Evolutionary conservation across 805 yeast species (phyloP).

Genomic region (Spathaspora girioi): DNA sequence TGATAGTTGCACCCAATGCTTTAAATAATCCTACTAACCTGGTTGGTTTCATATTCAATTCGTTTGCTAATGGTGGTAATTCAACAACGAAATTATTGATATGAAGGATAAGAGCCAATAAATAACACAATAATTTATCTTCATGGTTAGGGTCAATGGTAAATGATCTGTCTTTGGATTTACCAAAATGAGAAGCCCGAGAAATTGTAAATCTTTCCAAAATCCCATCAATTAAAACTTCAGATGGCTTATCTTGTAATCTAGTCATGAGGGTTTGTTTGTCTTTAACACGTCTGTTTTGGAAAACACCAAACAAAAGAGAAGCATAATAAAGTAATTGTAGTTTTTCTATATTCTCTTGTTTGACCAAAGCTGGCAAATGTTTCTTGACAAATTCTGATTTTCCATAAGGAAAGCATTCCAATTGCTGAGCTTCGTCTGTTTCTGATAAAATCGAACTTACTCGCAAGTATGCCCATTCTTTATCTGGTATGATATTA

Average conservation of each 20-base stretch:
- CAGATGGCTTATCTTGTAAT: slow-evolving; percentile 66
- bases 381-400: slow-evolving; percentile 55
- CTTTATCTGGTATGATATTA: slow-evolving; percentile 65
- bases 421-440: slow-evolving; percentile 45
- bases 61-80: slow-evolving; percentile 78
- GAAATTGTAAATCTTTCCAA: slow-evolving; percentile 68
- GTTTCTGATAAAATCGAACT: slow-evolving; percentile 55
- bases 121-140: slow-evolving; percentile 78
- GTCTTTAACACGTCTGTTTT: slow-evolving; percentile 58
- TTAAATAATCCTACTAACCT: slow-evolving; percentile 65
- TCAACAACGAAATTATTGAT: slow-evolving; percentile 74
- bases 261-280: slow-evolving; percentile 58
- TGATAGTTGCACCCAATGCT: slow-evolving; percentile 78
- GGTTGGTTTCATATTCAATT: slow-evolving; percentile 75
- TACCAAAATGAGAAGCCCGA: slow-evolving; percentile 64
- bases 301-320: slow-evolving; percentile 74
- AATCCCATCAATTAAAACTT: slow-evolving; percentile 65
- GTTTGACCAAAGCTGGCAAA: slow-evolving; percentile 32
- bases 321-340: slow-evolving; percentile 80
- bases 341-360: slow-evolving; percentile 50
- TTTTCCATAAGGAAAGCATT: slow-evolving; percentile 57
- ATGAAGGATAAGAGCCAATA: slow-evolving; percentile 69
- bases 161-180: slow-evolving; percentile 72
- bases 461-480: slow-evolving; percentile 61
- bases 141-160: slow-evolving; percentile 84